Base-by-base conservation (phyloP, 2,329 filamentous ascomycete species). In the Neocatenulostroma microsporum region DNA sequence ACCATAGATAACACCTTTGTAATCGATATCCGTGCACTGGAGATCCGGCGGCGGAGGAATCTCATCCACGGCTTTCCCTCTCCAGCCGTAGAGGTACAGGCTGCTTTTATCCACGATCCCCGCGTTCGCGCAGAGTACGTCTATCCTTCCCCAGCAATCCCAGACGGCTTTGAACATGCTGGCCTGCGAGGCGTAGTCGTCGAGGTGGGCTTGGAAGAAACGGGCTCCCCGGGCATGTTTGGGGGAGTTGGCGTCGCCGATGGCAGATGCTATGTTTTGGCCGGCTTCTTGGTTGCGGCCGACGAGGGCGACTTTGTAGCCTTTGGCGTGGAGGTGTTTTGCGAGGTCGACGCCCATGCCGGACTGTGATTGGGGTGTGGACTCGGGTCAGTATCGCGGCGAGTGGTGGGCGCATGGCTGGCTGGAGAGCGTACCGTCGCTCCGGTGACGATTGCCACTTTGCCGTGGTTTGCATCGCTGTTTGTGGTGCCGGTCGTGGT, bases 1-100 rank as follows among this genome's bases (percentile, higher is more conserved):
- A 3, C 69, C 68, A 37, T 72, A 72, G 0, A 73, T 50, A 2
- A 74, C 61, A 3, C 66, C 67, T 48, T 73, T 73, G 53, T 66
- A 68, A 47, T 68, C 62, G n/a, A 71, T 52, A 44, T 74, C 68
- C 2, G 69, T 72, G 35, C 62, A 64, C 0, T 47, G 36, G 3
- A 68, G 45, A 42, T 72, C 60, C 1, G 69, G 70, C 40, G 61
- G 60, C 1, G 66, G 55, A 3, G 69, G 69, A 21, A 69, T 46
- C 7, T 51, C 48, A 13, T 55, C 56, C 3, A 37, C 34, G 9
- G 15, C 12, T 12, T 38, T 40, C 14, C 14, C 39, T 3, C 40
- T 31, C 21, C 36, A 38, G 11, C 13, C 29, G 9, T 35, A 42
- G 17, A 70, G 63, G 52, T 68, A 74, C 18, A 68, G 45, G 13